Evolutionary conservation across 371 early-diverging fungal species (phyloP), one percentile per base, ranked within the genome.

Genomic region (Rhizopus microsporus): DNA sequence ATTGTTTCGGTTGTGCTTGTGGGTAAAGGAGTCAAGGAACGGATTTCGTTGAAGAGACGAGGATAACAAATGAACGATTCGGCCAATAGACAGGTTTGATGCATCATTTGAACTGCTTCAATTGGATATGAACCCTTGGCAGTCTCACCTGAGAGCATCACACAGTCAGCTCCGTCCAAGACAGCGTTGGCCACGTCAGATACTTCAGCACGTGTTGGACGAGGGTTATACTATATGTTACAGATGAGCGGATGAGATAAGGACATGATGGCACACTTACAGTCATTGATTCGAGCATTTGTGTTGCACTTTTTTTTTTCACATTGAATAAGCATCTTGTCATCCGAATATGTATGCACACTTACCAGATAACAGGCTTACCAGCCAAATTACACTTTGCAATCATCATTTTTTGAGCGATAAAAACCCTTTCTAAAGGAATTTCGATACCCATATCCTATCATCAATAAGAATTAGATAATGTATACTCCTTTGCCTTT

Each of bases 201-300:
- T 10, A 96, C 96, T 71, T 99, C 99, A 50, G 99, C 97, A 72
- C 99, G 92, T 34, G 98, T 99, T n/a, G 99, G 99, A 35, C 94
- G 84, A 57, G 93, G 93, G 79, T 94, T 94, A 69, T 81, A 82
- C 82, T 84, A 78, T 56, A 58, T n/a, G 38, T 54, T 59, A 54
- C 50, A 62, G 33, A 46, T 33, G 13, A 45, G 8, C 23, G 9
- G 30, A 39, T 13, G 10, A 10, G 42, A 15, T 6, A 15, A n/a
- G 15, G 15, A 43, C 13, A 7, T 17, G 10, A 15, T 42, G 54
- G 45, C n/a, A 65, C 59, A 65, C 75, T 71, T 75, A 82, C 80
- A 33, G 93, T 97, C 99, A 99, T 99, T 39, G 95, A 94, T 72
- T 99, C 98, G 46, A 99, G 76, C 99, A 99, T 99, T 79, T 99